Evolutionary conservation across 169 alveolate genomes (phyloP), one percentile per base, ranked within the genome.

Genomic region (Cryptosporidium xiaoi): DNA sequence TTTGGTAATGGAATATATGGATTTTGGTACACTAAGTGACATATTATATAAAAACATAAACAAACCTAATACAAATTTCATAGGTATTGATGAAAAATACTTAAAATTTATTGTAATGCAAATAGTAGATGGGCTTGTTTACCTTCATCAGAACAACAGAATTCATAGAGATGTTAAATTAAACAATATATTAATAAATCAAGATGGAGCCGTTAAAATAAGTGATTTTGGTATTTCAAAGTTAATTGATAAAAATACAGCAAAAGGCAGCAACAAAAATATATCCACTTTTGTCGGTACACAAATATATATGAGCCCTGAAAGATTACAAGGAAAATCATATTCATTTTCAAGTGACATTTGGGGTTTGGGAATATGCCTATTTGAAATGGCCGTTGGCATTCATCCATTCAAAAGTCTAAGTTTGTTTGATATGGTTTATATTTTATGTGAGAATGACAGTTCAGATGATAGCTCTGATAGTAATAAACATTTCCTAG

Each of bases 251-350:
- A 58, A 77, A 56, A 77, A 56, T 48, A 60, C 51, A 20, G 33
- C 87, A 7, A 77, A 77, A 62, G 77, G 56, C 29, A 53, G 64
- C 6, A 62, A 48, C 50, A 77, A 77, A 34, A 77, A 77, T 46
- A 53, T 77, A n/a, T 77, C 87, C 40, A 77, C 87, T 46, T 93
- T 91, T 85, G 95, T 95, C 0, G 97, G 97, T 24, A 95, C 97
- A 16, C 82, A 84, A 64, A 90, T 90, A 58, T 93, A 93, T 58
- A 93, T 95, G 96, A 92, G 95, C 46, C 97, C 97, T 66, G 97
- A 95, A 90, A 92, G 97, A 90, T 82, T 94, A 13, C 92, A 91
- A 51, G 96, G 96, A 0, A 91, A 91, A 69, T 62, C 85, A 15
- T 94, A 95, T 66, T 90, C 95, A 5, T 90, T 83, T 65, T 90